Conservation (phyloP, 306 rosid genomes). For the Castanea mollissima region DNA sequence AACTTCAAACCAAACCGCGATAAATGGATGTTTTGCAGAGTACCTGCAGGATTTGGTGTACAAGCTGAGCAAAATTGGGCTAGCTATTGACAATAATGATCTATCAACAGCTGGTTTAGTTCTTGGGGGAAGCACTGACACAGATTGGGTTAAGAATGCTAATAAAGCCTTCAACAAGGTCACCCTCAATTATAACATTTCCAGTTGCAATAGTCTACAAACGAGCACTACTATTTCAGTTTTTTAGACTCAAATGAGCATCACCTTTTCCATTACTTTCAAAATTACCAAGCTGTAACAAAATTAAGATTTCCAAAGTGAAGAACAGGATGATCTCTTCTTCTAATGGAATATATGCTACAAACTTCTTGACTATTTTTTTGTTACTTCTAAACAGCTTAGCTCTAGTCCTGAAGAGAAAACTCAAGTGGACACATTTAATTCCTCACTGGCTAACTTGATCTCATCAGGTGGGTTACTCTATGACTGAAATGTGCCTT, state of each 20-base stretch:
- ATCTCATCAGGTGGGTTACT: conserved; percentile 69
- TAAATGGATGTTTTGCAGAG: conserved; percentile 41
- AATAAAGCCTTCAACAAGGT: conserved; percentile 83
- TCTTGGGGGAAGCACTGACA: conserved; percentile 58
- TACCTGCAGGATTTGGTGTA: conserved; percentile 84
- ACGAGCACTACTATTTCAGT: background rate
- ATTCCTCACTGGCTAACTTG: conserved; percentile 76
- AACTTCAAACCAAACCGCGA: background rate
- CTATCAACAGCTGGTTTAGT: conserved; percentile 73
- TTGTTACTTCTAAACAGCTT: conserved; percentile 53
- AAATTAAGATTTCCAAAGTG: background rate
- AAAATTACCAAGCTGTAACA: background rate
- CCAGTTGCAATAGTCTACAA: background rate
- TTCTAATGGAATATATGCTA: background rate
- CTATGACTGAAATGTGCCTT: background rate
- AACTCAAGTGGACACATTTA: conserved; percentile 72
- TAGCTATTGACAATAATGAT: conserved; percentile 79
- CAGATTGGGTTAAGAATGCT: conserved; percentile 83
- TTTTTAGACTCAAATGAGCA: background rate
- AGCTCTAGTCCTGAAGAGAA: conserved; percentile 84
- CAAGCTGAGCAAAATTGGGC: conserved; percentile 84
- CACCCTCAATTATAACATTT: conserved; percentile 5
- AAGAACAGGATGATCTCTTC: conserved; percentile 4
- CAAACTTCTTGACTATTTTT: conserved; percentile 34
- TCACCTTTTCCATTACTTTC: background rate